Evolutionary conservation across 257 asterid genomes (phyloP).

Genomic region (Agastache rugosa): DNA sequence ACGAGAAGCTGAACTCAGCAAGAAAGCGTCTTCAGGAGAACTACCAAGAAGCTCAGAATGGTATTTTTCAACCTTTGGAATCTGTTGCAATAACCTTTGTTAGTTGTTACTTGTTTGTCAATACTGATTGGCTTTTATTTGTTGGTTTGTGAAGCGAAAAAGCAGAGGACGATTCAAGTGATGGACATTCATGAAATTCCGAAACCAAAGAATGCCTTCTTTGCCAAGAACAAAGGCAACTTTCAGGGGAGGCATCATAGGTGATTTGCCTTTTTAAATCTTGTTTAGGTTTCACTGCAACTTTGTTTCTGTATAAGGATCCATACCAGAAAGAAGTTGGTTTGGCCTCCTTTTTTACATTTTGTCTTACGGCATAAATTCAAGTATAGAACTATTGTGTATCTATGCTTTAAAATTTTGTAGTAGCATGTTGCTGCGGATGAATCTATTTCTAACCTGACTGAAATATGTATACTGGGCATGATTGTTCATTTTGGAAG

Average conservation of each 20-base stretch:
- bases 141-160: constrained; percentile 78
- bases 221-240: constrained; percentile 87
- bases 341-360: constrained; percentile 19
- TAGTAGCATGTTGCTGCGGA: constrained; percentile 11
- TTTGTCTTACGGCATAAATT: constrained; percentile 16
- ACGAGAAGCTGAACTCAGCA: constrained; percentile 82
- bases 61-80: constrained; percentile 52
- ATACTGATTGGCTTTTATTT: constrained; percentile 38
- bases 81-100: constrained; percentile 28
- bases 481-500: background rate
- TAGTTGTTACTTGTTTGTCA: background rate
- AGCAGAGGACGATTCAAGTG: constrained; percentile 93
- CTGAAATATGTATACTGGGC: constrained; percentile 14
- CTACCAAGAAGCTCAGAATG: constrained; percentile 97
- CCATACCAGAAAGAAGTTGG: constrained; percentile 33
- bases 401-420: constrained; percentile 32
- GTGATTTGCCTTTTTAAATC: constrained; percentile 39
- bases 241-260: constrained; percentile 89
- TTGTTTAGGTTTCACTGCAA: background rate
- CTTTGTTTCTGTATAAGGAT: constrained; percentile 28
- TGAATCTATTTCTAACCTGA: constrained; percentile 2
- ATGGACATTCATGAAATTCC: constrained; percentile 98
- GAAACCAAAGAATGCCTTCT: constrained; percentile 80
- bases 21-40: constrained; percentile 94
- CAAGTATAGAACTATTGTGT: constrained; percentile 36